Evolutionary conservation across 257 asterid genomes (phyloP).

Genomic region (Penstemon newberryi): DNA sequence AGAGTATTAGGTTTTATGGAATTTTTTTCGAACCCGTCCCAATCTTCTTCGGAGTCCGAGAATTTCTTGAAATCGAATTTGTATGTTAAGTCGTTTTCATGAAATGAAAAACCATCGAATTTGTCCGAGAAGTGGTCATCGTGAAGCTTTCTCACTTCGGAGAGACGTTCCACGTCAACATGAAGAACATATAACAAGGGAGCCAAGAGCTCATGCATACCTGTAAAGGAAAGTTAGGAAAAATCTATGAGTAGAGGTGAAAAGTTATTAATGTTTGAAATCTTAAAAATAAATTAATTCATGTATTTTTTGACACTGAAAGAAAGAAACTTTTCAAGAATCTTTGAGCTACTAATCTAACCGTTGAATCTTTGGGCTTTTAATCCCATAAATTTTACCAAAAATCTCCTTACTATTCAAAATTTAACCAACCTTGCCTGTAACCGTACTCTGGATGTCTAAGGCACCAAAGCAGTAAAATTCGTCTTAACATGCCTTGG

Average conservation of each 20-base stretch:
- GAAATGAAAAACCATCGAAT: conserved; percentile 78
- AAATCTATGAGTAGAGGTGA: conserved; percentile 26
- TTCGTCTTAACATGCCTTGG: conserved; percentile 83
- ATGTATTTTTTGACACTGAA: background rate
- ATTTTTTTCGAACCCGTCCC: conserved; percentile 38
- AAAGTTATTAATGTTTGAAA: background rate
- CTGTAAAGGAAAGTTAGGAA: conserved; percentile 42
- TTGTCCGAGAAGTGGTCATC: conserved; percentile 79
- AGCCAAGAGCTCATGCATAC: conserved; percentile 94
- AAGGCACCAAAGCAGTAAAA: conserved; percentile 93
- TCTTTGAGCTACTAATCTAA: too few species aligned
- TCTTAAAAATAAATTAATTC: background rate
- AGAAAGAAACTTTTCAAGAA: conserved; percentile 1
- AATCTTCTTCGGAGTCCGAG: conserved; percentile 51
- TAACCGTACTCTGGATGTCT: conserved; percentile 82
- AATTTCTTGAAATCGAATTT: conserved; percentile 78
- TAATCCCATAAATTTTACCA: too few species aligned
- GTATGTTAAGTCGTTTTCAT: conserved; percentile 65
- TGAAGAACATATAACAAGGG: conserved; percentile 83
- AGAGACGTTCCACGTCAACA: conserved; percentile 64
- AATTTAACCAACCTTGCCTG: conserved; percentile 64
- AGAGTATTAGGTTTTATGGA: conserved; percentile 40
- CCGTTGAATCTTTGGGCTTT: too few species aligned
- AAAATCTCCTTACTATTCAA: background rate
- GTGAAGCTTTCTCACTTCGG: conserved; percentile 64